Base-by-base conservation (phyloP, 1,139 yeast species). In the Barnettozyma hawaiiensis region DNA sequence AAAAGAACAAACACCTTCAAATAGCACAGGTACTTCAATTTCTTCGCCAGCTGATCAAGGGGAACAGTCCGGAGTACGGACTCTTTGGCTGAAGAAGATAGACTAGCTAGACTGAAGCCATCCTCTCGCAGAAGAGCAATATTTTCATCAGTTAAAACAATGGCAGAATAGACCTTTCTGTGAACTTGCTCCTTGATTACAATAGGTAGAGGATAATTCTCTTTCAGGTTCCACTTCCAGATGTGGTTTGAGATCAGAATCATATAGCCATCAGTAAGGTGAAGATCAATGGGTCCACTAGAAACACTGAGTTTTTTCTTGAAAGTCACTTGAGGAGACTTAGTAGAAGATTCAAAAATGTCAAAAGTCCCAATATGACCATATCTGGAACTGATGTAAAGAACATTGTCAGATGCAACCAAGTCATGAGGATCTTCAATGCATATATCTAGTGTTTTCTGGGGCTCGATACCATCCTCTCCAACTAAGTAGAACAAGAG, bases 81-180 rank as follows among this genome's bases (percentile, higher is more conserved):
- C 9, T 40, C 35, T 3, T 44, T 39, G 8, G 35, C 24, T 7
- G 43, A 43, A 1, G 62, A 60, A 1, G 33, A 31, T 14, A 75
- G 46, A 3, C 60, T 55, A 0, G 71, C 61, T 3, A 70, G 46
- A 24, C 69, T 63, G 16, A 78, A 58, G 0, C 81, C 82, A 48
- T 76, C 79, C 39, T 72, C 78, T 45, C 80, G 60, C 3, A 74
- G 56, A 9, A 72, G 57, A 2, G 69, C 70, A 40, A 70, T 52
- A 4, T 26, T 43, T 0, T 31, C 20, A 10, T 55, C 52, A 21
- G 55, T 55, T 42, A 33, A 46, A 37, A 16, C 55, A 19, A 34
- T 55, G 55, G 24, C 60, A 44, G 42, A 43, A 50, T 32, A 39
- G 27, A 48, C 18, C 60, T 47, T 23, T 61, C 47, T 40, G 59